Evolutionary conservation across 306 rosid genomes (phyloP).

Genomic region (Luffa acutangula): DNA sequence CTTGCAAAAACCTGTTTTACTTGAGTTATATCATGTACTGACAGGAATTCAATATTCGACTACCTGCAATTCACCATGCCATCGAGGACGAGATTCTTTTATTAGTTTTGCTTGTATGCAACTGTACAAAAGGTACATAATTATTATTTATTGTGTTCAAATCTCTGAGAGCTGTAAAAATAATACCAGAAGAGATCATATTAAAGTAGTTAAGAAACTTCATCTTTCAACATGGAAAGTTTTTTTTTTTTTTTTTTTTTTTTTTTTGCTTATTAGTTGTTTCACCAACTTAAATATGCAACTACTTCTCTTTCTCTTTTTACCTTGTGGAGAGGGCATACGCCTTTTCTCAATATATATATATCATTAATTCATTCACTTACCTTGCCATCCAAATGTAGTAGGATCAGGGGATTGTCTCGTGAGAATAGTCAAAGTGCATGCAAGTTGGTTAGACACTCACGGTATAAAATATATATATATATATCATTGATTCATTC

Average conservation of each 20-base stretch:
- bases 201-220: constrained; percentile 16
- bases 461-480: background rate
- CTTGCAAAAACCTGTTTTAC: background rate
- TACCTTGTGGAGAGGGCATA: background rate
- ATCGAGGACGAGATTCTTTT: constrained; percentile 64
- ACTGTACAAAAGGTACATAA: constrained; percentile 54
- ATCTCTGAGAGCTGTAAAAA: constrained; percentile 51
- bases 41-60: constrained; percentile 41
- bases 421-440: no score
- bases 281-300: constrained; percentile 6
- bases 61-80: constrained; percentile 26
- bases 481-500: background rate
- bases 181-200: constrained; percentile 24
- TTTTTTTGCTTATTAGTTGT: constrained; percentile 23
- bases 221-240: constrained; percentile 23
- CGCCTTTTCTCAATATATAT: background rate
- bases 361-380: background rate
- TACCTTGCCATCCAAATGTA: no score
- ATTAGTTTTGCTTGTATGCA: constrained; percentile 68
- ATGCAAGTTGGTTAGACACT: no score
- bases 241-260: constrained; percentile 23
- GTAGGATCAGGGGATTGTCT: no score
- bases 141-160: constrained; percentile 29
- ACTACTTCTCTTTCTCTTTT: background rate
- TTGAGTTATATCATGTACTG: background rate